Percentiles rank a stretch among this genome's conserved stretches.
These are phyloP conservation scores for Cladosporium sp. DNA, from an alignment of 2,329 filamentous ascomycete species.

Conservation along the genomic window DNA sequence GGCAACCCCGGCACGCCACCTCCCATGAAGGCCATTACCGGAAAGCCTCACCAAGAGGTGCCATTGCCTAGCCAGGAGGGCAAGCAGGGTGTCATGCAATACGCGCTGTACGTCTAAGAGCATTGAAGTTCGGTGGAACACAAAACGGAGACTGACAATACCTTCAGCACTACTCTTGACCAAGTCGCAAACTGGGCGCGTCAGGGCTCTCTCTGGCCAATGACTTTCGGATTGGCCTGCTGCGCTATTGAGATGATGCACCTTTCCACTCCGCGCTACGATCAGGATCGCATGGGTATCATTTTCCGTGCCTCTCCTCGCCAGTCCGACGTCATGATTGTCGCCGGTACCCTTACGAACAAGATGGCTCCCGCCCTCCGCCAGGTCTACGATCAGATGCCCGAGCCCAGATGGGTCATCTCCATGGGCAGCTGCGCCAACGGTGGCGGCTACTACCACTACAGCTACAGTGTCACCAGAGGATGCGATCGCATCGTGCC, in stretches of 20 bases:
- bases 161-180: conserved; percentile 67
- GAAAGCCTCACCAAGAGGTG: conserved; percentile 62
- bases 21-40: conserved; percentile 45
- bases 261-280: conserved; percentile 80
- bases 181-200: conserved; percentile 79
- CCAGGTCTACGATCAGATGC: conserved; percentile 95
- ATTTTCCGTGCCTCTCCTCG: conserved; percentile 86
- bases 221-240: conserved; percentile 86
- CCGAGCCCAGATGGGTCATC: conserved; percentile 81
- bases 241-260: conserved; percentile 95
- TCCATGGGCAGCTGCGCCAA: conserved; percentile 84
- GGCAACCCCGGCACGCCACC: conserved; percentile 51
- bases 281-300: conserved; percentile 83
- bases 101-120: conserved; percentile 66
- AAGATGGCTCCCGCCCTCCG: conserved; percentile 92
- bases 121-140: not conserved
- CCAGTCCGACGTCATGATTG: conserved; percentile 91
- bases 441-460: conserved; percentile 83
- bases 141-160: conserved; percentile 18
- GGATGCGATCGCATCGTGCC: conserved; percentile 74
- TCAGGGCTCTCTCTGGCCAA: conserved; percentile 80
- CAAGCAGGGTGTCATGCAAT: conserved; percentile 78
- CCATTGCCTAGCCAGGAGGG: conserved; percentile 72
- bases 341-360: conserved; percentile 88
- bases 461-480: conserved; percentile 71